Conservation (phyloP, 2,329 filamentous ascomycete species). For the Trichoderma atroviride region DNA sequence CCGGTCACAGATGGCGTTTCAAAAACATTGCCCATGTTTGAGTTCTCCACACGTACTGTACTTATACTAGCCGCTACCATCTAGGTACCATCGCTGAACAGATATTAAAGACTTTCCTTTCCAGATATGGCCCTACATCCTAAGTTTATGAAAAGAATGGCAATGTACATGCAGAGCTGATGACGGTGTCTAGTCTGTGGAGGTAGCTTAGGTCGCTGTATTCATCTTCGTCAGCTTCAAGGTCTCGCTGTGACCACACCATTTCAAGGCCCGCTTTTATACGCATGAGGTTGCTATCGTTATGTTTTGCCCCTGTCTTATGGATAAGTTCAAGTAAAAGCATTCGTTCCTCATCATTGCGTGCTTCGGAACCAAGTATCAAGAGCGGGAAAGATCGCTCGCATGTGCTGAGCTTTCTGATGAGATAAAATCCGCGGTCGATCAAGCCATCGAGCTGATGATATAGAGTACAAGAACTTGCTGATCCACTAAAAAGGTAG, state of each 20-base stretch:
- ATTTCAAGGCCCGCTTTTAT: background rate
- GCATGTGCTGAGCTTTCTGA: background rate
- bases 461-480: too few species aligned
- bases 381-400: background rate
- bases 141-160: background rate
- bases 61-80: too few species aligned
- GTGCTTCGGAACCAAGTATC: slow-evolving; percentile 6
- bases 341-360: slow-evolving; percentile 3
- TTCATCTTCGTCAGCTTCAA: slow-evolving; percentile 12
- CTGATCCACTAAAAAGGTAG: too few species aligned
- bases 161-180: slow-evolving; percentile 6
- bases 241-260: slow-evolving; percentile 9
- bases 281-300: slow-evolving; percentile 2
- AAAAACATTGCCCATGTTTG: too few species aligned
- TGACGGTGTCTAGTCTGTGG: background rate
- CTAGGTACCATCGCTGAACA: background rate
- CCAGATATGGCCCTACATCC: too few species aligned
- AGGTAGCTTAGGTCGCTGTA: slow-evolving; percentile 8
- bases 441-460: too few species aligned
- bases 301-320: background rate
- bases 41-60: too few species aligned
- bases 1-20: too few species aligned
- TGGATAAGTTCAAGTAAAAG: background rate
- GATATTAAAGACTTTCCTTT: background rate
- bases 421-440: background rate